phyloP scores from a whole-genome alignment of 345 rosid species.

The Brassica napus region Da-Ae NC_063446.1:73171001-73171500 shows the following conservation, averaged over 20 bases:
- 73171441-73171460: constrained; percentile 51
- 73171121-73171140: constrained; percentile 54
- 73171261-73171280: constrained; percentile 62
- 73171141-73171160: constrained; percentile 64
- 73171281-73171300: constrained; percentile 63
- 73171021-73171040: constrained; percentile 50
- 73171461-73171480: constrained; percentile 47
- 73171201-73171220: constrained; percentile 78
- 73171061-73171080: constrained; percentile 82
- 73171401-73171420: constrained; percentile 57
- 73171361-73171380: constrained; percentile 59
- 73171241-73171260: constrained; percentile 66
- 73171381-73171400: constrained; percentile 58
- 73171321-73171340: constrained; percentile 63
- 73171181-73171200: constrained; percentile 89
- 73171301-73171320: constrained; percentile 57
- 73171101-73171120: constrained; percentile 46
- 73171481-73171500: constrained; percentile 55
- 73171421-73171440: constrained; percentile 58
- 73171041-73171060: constrained; percentile 72
- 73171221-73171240: constrained; percentile 68
- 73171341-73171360: constrained; percentile 66
- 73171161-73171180: constrained; percentile 75
- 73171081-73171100: constrained; percentile 45
- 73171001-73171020: constrained; percentile 53